A percentile compares a stretch with the other conserved stretches of the same genome.
Evolutionary conservation across 2,329 filamentous ascomycete species (phyloP).

Genomic region (Cryphonectria nitschkei): DNA sequence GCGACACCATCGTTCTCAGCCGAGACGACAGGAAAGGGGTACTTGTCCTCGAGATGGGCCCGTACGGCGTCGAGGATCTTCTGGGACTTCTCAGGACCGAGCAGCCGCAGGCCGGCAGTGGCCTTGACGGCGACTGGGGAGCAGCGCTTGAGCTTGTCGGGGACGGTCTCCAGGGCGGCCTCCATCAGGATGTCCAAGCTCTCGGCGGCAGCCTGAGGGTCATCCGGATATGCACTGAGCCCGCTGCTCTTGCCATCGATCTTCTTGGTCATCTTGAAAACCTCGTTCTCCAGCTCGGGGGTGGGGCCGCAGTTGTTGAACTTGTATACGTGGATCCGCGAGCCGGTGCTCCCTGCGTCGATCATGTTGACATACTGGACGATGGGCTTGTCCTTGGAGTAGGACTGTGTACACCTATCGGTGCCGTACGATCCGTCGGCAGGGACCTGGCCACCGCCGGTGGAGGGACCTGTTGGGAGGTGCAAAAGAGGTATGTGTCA

Average conservation of each 20-base stretch:
- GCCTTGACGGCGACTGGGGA: slow-evolving; percentile 97
- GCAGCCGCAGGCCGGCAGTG: slow-evolving; percentile 87
- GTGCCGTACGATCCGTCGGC: slow-evolving; percentile 67
- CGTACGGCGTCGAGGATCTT: slow-evolving; percentile 87
- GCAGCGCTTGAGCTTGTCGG: slow-evolving; percentile 87
- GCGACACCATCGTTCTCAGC: slow-evolving; percentile 84
- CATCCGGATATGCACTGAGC: slow-evolving; percentile 83
- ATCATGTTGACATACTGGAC: slow-evolving; percentile 99
- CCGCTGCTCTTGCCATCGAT: slow-evolving; percentile 67
- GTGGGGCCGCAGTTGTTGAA: slow-evolving; percentile 98
- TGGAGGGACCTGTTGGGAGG: slow-evolving; percentile 27
- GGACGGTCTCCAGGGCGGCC: slow-evolving; percentile 81
- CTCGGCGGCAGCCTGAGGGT: slow-evolving; percentile 85
- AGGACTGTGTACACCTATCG: slow-evolving; percentile 79
- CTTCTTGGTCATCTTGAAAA: slow-evolving; percentile 93
- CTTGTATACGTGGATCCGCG: slow-evolving; percentile 96
- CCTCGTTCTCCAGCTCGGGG: slow-evolving; percentile 91
- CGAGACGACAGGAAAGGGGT: slow-evolving; percentile 92
- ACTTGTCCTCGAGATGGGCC: slow-evolving; percentile 79
- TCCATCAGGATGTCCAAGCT: slow-evolving; percentile 88
- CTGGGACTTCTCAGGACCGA: slow-evolving; percentile 79
- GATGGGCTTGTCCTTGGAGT: slow-evolving; percentile 86
- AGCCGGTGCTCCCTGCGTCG: slow-evolving; percentile 96
- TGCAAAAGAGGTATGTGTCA: slow-evolving; percentile 1
- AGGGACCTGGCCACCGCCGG: slow-evolving; percentile 55